These are phyloP conservation scores for Cutaneotrichosporon mucoides DNA, from an alignment of 1,284 basidiomycete genomes.

Conservation along the genomic window DNA sequence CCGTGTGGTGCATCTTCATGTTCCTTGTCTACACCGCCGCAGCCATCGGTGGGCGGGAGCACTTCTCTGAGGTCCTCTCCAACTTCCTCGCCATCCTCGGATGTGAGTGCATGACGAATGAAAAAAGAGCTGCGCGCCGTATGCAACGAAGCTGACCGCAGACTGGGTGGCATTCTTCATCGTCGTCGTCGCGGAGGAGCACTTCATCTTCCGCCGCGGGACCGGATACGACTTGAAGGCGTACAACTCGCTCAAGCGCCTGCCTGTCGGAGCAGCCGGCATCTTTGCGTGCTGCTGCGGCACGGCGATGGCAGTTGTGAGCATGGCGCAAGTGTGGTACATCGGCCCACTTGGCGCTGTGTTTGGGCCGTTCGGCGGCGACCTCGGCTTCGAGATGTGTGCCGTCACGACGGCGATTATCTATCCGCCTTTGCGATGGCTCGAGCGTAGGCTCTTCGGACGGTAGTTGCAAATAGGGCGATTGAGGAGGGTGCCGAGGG, in stretches of 20 bases:
- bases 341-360: conserved; percentile 54
- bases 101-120: conserved; percentile 56
- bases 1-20: conserved; percentile 58
- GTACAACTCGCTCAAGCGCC: conserved; percentile 55
- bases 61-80: conserved; percentile 58
- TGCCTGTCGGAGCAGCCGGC: conserved; percentile 60
- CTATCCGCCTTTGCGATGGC: conserved; percentile 32
- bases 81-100: conserved; percentile 57
- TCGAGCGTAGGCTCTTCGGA: conserved; percentile 31
- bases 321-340: conserved; percentile 51
- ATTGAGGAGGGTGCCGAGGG: no score
- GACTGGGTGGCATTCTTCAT: conserved; percentile 35
- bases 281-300: conserved; percentile 54
- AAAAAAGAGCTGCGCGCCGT: no score
- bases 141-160: background rate
- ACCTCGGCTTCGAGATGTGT: conserved; percentile 59
- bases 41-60: conserved; percentile 60
- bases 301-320: conserved; percentile 51
- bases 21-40: conserved; percentile 59
- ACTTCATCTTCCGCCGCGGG: conserved; percentile 56
- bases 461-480: conserved; percentile 6
- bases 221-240: conserved; percentile 58
- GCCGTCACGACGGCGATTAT: conserved; percentile 25
- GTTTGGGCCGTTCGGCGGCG: conserved; percentile 54
- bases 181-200: conserved; percentile 59